Evolutionary conservation across 2,329 filamentous ascomycete species (phyloP), one percentile per base, ranked within the genome.

Genomic region (Stagonosporopsis cucurbitacearum): DNA sequence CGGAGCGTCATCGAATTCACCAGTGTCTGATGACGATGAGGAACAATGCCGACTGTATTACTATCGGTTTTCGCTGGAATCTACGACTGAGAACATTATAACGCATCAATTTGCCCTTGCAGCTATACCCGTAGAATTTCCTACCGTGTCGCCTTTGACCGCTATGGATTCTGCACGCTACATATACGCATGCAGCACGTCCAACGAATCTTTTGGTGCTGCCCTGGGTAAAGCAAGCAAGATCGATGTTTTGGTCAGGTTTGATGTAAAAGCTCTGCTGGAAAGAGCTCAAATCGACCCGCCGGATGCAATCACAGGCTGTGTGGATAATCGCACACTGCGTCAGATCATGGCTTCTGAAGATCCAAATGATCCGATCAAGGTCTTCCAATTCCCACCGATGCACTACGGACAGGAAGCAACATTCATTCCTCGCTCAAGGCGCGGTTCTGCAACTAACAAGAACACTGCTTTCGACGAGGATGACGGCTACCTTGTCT

Each of bases 21-120:
- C 63, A 13, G 68, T 73, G 20, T 65, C 63, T 13, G 40, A 64
- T 20, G 70, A 73, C 1, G 86, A 89, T 58, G 82, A 86, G 60
- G 85, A 88, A 41, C 86, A 90, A 69, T 90, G 87, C 56, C 81
- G 87, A 5, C 77, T 91, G 0, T 90, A 90, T 71, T 89, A 89
- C 66, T 90, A 89, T 67, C 79, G 80, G 33, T 90, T 90, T 64
- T 75, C 78, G 1, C 71, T 88, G 1, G 51, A 66, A 0, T 57
- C 67, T 3, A 42, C 64, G 0, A 63, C 64, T 3, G 69, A 74
- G 2, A 75, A 68, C 0, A 68, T 60, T 0, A 88, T 90, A 37
- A 79, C 77, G 0, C 80, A 87, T 42, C 86, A 90, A 62, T 89
- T 86, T 77, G 86, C 85, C 0, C 75, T 91, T 1, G 82, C 85